Percentiles rank a stretch among this genome's conserved stretches.
These are phyloP conservation scores for Nectriaceae sp. DNA, from an alignment of 2,329 filamentous ascomycete genomes.

Conservation along the genomic window DNA sequence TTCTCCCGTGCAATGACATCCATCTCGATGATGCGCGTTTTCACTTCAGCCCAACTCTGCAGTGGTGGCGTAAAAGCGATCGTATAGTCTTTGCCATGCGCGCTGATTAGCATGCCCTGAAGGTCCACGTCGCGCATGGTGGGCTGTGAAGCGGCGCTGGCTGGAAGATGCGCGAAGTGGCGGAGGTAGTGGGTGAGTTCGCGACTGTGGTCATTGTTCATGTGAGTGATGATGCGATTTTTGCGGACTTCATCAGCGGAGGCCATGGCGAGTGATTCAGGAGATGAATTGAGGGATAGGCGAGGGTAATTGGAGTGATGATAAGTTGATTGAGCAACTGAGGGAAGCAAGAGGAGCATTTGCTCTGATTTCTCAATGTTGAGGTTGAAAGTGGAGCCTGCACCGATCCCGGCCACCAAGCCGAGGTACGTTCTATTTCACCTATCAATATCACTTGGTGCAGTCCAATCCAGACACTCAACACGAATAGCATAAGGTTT, in stretches of 20 bases:
- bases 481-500: too few relatives aligned
- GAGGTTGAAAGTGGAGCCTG: constrained; percentile 25
- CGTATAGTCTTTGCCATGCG: constrained; percentile 45
- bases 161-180: constrained; percentile 64
- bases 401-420: constrained; percentile 13
- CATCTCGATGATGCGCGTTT: constrained; percentile 73
- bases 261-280: constrained; percentile 18
- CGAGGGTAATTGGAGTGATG: neutral
- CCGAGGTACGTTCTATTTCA: too few relatives aligned
- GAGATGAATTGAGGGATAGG: neutral
- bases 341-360: too few relatives aligned
- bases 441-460: too few relatives aligned
- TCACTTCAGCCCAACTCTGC: constrained; percentile 65
- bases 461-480: neutral
- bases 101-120: constrained; percentile 61
- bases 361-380: neutral
- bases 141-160: constrained; percentile 56
- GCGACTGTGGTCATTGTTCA: constrained; percentile 80
- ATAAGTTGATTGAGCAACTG: neutral
- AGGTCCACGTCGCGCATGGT: constrained; percentile 67
- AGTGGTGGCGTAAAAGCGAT: constrained; percentile 73
- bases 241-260: constrained; percentile 32
- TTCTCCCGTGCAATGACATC: constrained; percentile 54
- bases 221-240: constrained; percentile 65
- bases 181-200: constrained; percentile 79